Percentiles rank a stretch among this genome's conserved stretches.
Conservation (phyloP, 1,139 yeast genomes). For the Suhomyces panamericanus region DNA sequence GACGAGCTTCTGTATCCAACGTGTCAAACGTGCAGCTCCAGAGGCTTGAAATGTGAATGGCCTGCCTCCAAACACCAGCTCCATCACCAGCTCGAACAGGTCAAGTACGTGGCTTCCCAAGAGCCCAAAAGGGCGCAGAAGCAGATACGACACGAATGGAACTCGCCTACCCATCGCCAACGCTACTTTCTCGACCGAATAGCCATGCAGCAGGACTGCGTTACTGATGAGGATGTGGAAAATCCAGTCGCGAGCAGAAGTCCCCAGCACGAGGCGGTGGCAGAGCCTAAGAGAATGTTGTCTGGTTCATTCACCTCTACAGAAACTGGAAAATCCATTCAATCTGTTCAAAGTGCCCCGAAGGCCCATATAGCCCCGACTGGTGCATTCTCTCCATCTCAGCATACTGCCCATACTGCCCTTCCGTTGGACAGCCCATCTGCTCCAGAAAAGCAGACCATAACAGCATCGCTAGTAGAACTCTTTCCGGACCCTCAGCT, state of each 20-base stretch:
- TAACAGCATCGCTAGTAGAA: too few relatives aligned
- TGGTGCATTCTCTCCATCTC: too few relatives aligned
- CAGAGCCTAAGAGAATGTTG: too few relatives aligned
- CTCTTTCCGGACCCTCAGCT: too few relatives aligned
- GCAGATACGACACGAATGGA: slow-evolving; percentile 3
- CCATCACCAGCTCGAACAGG: slow-evolving; percentile 26
- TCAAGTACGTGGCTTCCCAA: slow-evolving; percentile 23
- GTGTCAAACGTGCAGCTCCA: slow-evolving; percentile 33
- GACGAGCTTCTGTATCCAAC: slow-evolving; percentile 40
- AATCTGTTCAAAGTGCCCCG: too few relatives aligned
- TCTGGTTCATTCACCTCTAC: too few relatives aligned
- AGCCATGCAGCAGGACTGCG: slow-evolving; percentile 47
- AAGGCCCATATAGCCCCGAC: too few relatives aligned
- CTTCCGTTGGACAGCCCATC: too few relatives aligned
- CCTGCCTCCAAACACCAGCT: slow-evolving; percentile 31
- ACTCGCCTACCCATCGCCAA: slow-evolving; percentile 8
- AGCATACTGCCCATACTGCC: too few relatives aligned
- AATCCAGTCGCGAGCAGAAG: not conserved
- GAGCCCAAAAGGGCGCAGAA: not conserved
- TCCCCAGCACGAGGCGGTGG: too few relatives aligned
- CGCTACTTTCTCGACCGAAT: slow-evolving; percentile 33
- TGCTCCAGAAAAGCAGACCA: too few relatives aligned
- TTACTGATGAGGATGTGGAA: slow-evolving; percentile 29
- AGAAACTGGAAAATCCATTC: too few relatives aligned
- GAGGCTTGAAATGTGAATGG: slow-evolving; percentile 34